These are phyloP conservation scores for Ulota crispa DNA, from an alignment of 225 moss, liverwort and hornwort species.

Conservation along the genomic window DNA sequence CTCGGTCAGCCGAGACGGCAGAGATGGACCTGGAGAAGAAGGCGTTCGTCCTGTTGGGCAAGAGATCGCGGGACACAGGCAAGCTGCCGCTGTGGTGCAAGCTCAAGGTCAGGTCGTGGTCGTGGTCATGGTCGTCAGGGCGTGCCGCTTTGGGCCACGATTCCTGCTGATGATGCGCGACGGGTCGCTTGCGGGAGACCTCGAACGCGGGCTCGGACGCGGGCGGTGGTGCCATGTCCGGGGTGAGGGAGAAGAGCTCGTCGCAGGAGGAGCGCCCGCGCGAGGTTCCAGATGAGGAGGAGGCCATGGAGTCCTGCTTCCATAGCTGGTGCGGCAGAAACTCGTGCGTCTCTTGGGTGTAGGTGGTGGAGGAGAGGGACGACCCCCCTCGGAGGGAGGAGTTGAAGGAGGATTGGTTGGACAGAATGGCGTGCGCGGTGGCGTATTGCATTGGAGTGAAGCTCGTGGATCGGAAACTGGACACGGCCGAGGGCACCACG, in stretches of 20 bases:
- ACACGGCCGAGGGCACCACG: slow-evolving; percentile 15
- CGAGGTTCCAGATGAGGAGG: slow-evolving; percentile 22
- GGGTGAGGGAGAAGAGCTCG: slow-evolving; percentile 22
- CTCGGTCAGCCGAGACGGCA: slow-evolving; percentile 36
- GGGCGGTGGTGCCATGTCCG: slow-evolving; percentile 20
- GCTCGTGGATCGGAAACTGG: slow-evolving; percentile 25
- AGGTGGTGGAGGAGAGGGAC: slow-evolving; percentile 47
- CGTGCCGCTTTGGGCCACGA: slow-evolving; percentile 16
- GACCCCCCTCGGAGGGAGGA: slow-evolving; percentile 40
- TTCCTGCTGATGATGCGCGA: not conserved
- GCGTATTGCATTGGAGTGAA: slow-evolving; percentile 1
- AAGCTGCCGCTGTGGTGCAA: slow-evolving; percentile 32
- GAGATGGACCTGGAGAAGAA: slow-evolving; percentile 48
- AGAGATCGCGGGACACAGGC: slow-evolving; percentile 9
- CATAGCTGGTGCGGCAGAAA: slow-evolving; percentile 26
- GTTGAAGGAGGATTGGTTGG: slow-evolving; percentile 41
- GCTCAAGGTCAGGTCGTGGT: slow-evolving; percentile 22
- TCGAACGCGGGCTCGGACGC: slow-evolving; percentile 28
- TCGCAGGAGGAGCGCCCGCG: slow-evolving; percentile 28
- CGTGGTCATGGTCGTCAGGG: slow-evolving; percentile 15
- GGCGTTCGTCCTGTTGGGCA: slow-evolving; percentile 29
- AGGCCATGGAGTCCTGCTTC: slow-evolving; percentile 47
- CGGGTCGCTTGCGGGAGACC: slow-evolving; percentile 18
- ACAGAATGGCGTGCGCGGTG: slow-evolving; percentile 12
- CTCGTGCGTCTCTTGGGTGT: slow-evolving; percentile 39